Base-by-base conservation (phyloP, 2,329 filamentous ascomycete genomes). In the Aspergillus sp. region DNA sequence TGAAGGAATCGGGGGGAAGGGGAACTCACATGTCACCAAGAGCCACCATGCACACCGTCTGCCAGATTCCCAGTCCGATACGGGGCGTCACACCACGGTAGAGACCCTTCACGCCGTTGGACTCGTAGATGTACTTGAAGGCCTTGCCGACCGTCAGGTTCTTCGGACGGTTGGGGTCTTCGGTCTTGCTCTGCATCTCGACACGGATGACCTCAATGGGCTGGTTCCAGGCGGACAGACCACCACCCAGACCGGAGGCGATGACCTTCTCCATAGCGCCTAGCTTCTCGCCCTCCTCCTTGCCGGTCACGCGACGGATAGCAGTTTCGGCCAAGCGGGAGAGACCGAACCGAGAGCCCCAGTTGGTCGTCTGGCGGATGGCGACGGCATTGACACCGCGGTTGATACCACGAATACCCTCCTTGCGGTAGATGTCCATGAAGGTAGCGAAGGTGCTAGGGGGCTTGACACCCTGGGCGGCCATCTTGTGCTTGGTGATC, bases 41-140 rank as follows among this genome's bases (percentile, higher is more conserved):
- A 69, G 93, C 94, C 77, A 99, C 94, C 94, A 99, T 99, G 83
- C 94, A 99, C 69, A 99, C 88, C 57, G 94, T 99, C 83, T 99
- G 94, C 94, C 94, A 99, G 79, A 99, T 84, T 71, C 94, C 88
- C 60, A 99, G 86, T 64, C 92, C 92, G 72, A 99, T 92, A 73
- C 94, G 87, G 65, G 94, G 94, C 63, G 90, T 82, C 59, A 99
- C 93, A 70, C 94, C 94, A 70, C 94, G 90, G 82, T 99, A 99
- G 61, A 99, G 81, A 69, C 94, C 94, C 79, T 86, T 88, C 68
- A 97, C 45, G 56, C 94, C 94, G 75, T 95, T 96, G 71, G 83
- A 84, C 62, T 82, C 70, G 79, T 97, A 97, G 74, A 99, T 97
- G 78, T 99, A 99, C 63, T 70, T 80, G 63, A 82, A 79, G 8